Evolutionary conservation across 352 stramenopile genomes (phyloP), one percentile per base, ranked within the genome.

Genomic region (Pythium diclinum): DNA sequence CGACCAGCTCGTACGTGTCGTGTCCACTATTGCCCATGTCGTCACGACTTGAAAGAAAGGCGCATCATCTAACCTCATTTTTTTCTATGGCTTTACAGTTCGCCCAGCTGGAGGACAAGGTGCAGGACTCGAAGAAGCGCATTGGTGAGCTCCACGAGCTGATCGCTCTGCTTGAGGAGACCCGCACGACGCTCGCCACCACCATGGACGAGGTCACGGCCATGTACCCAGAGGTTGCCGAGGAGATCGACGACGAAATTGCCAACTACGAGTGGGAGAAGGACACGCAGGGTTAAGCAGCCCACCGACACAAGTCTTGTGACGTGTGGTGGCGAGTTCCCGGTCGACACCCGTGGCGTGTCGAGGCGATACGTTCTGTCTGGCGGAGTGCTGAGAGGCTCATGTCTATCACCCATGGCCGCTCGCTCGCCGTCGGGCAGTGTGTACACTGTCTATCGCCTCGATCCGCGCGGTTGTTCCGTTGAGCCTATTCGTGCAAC

Each of bases 231-330:
- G 85, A 94, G 62, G 79, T 95, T 40, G 72, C 73, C 62, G 83
- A 93, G 33, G 88, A 94, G 74, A 94, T 94, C 67, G 82, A 95
- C 61, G 81, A 93, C 58, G 88, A 96, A 73, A 96, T 95, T 71
- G 83, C 83, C 70, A 89, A 89, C 71, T 85, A 88, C 71, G 86
- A 96, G 73, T 96, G 86, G 85, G 84, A 92, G 70, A 96, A 96
- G 81, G 87, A 96, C 79, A 83, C 77, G 64, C 81, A 92, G 73
- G 76, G 73, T 64, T 91, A 91, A 88, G 51, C 30, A 17, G 25
- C 32, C 25, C 11, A 33, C 32, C 21, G 23, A 48, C 46, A 33
- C 5, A 23, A 34, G 19, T 61, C 59, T 67, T 47, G 16, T 47
- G 40, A 23, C 16, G 40, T 47, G 40, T 47, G 40, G 40, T 47